Evolutionary conservation across 2,329 filamentous ascomycete species (phyloP).

Genomic region (Aspergillus sp.): DNA sequence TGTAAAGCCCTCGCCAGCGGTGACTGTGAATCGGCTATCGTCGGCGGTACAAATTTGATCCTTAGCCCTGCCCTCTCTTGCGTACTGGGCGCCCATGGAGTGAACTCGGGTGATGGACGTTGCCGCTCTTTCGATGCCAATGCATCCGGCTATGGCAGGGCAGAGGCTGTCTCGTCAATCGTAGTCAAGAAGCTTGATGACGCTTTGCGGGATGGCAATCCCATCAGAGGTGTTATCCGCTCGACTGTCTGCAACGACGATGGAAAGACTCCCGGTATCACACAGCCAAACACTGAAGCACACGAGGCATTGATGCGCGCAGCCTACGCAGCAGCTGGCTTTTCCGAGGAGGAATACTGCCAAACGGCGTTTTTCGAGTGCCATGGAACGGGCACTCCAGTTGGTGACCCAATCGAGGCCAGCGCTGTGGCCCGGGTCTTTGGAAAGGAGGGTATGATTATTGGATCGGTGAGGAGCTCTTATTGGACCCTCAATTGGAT

Average conservation of each 20-base stretch:
- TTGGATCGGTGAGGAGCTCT: background rate
- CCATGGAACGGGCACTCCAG: background rate
- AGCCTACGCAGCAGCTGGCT: background rate
- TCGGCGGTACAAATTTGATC: constrained; percentile 28
- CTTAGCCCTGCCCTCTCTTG: constrained; percentile 25
- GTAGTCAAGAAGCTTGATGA: constrained; percentile 26
- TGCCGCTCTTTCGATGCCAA: constrained; percentile 27
- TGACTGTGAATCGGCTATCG: background rate
- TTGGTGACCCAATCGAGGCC: background rate
- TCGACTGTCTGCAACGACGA: background rate
- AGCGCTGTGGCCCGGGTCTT: background rate
- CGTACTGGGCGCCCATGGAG: constrained; percentile 28
- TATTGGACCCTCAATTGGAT: background rate
- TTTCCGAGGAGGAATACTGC: background rate
- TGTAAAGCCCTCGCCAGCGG: background rate
- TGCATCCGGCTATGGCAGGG: constrained; percentile 32
- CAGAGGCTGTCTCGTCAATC: constrained; percentile 31
- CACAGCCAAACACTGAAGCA: background rate
- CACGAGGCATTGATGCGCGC: background rate
- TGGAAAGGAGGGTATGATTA: background rate
- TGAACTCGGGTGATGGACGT: constrained; percentile 31
- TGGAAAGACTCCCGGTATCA: background rate
- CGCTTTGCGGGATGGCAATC: constrained; percentile 28
- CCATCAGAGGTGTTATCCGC: constrained; percentile 26
- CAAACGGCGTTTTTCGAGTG: background rate